Conservation (phyloP, 1,284 basidiomycete genomes). For the Irpex rosettiformis region DNA sequence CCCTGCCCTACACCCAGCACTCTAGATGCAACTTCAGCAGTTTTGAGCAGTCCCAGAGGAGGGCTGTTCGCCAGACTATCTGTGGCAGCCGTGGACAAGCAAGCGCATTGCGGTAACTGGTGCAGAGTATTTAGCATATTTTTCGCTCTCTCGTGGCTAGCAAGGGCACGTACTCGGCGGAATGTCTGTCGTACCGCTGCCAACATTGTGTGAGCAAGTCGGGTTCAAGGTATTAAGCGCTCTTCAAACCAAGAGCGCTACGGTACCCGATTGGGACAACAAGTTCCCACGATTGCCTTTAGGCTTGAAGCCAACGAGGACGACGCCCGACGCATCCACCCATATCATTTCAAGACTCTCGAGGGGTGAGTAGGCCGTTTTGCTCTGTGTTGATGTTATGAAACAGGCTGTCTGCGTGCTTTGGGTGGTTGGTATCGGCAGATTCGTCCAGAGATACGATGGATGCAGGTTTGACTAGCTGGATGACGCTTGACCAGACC, state of each 20-base stretch:
- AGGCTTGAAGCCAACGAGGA: slow-evolving; percentile 23
- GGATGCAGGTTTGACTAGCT: slow-evolving; percentile 33
- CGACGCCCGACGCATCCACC: slow-evolving; percentile 24
- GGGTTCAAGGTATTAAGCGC: slow-evolving; percentile 13
- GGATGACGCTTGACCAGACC: slow-evolving; percentile 33
- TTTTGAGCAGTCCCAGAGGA: slow-evolving; percentile 4
- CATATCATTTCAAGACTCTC: slow-evolving; percentile 32
- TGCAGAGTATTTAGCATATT: not conserved
- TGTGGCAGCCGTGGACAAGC: slow-evolving; percentile 5
- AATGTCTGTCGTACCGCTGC: slow-evolving; percentile 24
- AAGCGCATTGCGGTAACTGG: slow-evolving; percentile 5
- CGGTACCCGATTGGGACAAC: slow-evolving; percentile 6
- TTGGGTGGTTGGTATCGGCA: not conserved
- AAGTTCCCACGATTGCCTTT: slow-evolving; percentile 5
- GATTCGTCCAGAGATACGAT: slow-evolving; percentile 26
- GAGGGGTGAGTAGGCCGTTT: slow-evolving; percentile 36
- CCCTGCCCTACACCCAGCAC: not conserved
- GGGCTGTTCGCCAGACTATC: not conserved
- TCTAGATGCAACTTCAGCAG: not conserved
- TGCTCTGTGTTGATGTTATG: slow-evolving; percentile 2
- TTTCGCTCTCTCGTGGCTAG: not conserved
- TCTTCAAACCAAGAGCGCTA: not conserved
- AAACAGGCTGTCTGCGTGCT: not conserved
- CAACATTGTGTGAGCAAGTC: slow-evolving; percentile 23
- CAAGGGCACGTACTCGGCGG: slow-evolving; percentile 18